A percentile compares a stretch with the other conserved stretches of the same genome.
Conservation (phyloP, 129 eudicot species). For the Mikania micrantha region DNA sequence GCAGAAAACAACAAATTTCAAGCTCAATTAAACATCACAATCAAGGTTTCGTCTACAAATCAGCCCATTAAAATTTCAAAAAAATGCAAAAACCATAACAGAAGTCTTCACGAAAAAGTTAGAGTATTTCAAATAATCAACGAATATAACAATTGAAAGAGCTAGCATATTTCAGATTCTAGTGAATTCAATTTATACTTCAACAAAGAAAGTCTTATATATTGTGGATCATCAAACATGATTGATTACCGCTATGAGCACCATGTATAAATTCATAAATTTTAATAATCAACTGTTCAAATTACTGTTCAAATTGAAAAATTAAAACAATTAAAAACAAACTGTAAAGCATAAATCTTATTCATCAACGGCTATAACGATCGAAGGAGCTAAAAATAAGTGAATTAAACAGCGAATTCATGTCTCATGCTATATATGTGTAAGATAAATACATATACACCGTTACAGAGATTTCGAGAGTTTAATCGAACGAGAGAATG, state of each 20-base stretch:
- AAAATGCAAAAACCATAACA: too few species aligned
- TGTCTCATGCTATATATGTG: too few species aligned
- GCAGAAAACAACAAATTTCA: too few species aligned
- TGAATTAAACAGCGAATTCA: neutral
- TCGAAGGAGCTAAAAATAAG: neutral
- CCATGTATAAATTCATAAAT: neutral
- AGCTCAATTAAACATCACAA: too few species aligned
- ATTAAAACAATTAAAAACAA: neutral
- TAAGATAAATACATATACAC: neutral
- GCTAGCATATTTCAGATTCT: too few species aligned
- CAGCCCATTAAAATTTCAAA: too few species aligned
- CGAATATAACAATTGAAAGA: too few species aligned
- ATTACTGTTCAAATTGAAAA: neutral
- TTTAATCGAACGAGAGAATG: neutral
- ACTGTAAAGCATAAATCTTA: neutral
- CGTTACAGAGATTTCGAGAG: neutral
- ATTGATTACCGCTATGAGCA: neutral
- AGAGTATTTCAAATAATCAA: too few species aligned
- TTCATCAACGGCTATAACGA: neutral
- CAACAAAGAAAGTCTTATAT: too few species aligned
- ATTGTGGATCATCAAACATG: neutral
- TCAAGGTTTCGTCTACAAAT: too few species aligned
- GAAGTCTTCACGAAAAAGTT: neutral
- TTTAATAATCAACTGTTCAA: neutral
- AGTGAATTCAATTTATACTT: too few species aligned